These are phyloP conservation scores for Gnomoniopsis sp. DNA, from an alignment of 2,329 filamentous ascomycete genomes.

Conservation along the genomic window DNA sequence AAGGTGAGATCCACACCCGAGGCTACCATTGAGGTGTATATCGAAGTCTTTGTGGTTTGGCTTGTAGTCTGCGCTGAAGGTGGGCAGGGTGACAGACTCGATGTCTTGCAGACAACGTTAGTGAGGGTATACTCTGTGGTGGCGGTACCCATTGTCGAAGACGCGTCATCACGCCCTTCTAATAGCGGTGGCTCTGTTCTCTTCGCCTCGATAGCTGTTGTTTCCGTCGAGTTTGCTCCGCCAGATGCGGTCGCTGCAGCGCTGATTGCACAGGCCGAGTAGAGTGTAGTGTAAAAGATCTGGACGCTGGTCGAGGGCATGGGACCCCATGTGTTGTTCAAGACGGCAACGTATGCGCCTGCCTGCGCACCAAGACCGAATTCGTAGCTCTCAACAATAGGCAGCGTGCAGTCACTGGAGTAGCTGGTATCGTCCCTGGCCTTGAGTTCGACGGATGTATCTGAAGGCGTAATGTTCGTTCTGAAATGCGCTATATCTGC, in stretches of 20 bases:
- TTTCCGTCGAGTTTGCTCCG: conserved; percentile 12
- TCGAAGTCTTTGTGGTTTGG: conserved; percentile 34
- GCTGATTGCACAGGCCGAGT: conserved; percentile 36
- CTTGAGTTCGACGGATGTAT: not conserved
- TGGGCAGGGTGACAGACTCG: conserved; percentile 46
- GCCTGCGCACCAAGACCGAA: conserved; percentile 51
- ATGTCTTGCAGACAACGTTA: conserved; percentile 40
- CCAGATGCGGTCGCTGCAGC: conserved; percentile 20
- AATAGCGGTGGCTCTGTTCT: conserved; percentile 11
- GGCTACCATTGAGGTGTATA: conserved; percentile 37
- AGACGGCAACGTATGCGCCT: conserved; percentile 47
- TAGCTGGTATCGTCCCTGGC: conserved; percentile 27
- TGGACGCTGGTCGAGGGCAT: conserved; percentile 42
- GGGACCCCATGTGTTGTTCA: conserved; percentile 46
- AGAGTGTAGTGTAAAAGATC: conserved; percentile 51
- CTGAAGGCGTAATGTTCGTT: conserved; percentile 44
- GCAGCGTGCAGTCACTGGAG: conserved; percentile 36
- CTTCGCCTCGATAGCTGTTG: conserved; percentile 13
- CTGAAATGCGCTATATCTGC: conserved; percentile 52
- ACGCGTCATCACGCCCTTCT: conserved; percentile 24
- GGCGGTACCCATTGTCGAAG: conserved; percentile 33
- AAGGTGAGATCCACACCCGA: conserved; percentile 36
- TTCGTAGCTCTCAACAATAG: conserved; percentile 46
- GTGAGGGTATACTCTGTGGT: conserved; percentile 38
- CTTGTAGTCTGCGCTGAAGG: conserved; percentile 44